Evolutionary conservation across 768 basidiomycete genomes (phyloP).

Genomic region (Postia placenta): DNA sequence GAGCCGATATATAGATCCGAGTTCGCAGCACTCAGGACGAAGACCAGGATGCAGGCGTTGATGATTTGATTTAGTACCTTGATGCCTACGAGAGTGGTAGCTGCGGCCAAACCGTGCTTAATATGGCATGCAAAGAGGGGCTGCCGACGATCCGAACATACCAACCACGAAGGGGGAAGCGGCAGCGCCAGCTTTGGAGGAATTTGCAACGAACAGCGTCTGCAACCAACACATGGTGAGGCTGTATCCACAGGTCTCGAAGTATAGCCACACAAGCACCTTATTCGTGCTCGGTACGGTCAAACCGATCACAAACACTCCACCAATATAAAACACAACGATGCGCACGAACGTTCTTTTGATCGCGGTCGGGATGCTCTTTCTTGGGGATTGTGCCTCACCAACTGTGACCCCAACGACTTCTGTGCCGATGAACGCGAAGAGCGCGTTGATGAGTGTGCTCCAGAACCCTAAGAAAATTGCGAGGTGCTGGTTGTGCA

Average conservation of each 20-base stretch:
- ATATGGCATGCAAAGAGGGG: background rate
- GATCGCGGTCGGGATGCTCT: slow-evolving; percentile 70
- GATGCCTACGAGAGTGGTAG: slow-evolving; percentile 45
- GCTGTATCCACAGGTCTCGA: background rate
- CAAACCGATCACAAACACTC: slow-evolving; percentile 68
- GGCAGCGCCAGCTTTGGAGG: slow-evolving; percentile 39
- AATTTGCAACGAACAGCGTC: slow-evolving; percentile 34
- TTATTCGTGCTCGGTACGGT: slow-evolving; percentile 57
- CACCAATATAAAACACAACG: slow-evolving; percentile 60
- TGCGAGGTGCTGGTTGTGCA: slow-evolving; percentile 41
- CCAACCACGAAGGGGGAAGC: slow-evolving; percentile 63
- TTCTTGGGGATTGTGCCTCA: slow-evolving; percentile 64
- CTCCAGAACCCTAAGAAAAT: slow-evolving; percentile 71
- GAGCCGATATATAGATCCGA: slow-evolving; percentile 54
- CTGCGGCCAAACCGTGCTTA: slow-evolving; percentile 13
- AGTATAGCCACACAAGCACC: slow-evolving; percentile 18
- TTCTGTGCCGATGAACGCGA: slow-evolving; percentile 73
- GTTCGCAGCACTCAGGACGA: slow-evolving; percentile 57
- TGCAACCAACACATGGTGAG: slow-evolving; percentile 4
- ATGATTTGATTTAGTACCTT: slow-evolving; percentile 57
- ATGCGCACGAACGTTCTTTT: slow-evolving; percentile 57
- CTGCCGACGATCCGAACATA: no score
- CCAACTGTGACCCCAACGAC: slow-evolving; percentile 61
- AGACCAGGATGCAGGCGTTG: slow-evolving; percentile 56
- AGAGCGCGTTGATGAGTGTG: slow-evolving; percentile 64